These are phyloP conservation scores for Cucumis hystrix DNA, from an alignment of 306 rosid genomes.

Conservation along the genomic window DNA sequence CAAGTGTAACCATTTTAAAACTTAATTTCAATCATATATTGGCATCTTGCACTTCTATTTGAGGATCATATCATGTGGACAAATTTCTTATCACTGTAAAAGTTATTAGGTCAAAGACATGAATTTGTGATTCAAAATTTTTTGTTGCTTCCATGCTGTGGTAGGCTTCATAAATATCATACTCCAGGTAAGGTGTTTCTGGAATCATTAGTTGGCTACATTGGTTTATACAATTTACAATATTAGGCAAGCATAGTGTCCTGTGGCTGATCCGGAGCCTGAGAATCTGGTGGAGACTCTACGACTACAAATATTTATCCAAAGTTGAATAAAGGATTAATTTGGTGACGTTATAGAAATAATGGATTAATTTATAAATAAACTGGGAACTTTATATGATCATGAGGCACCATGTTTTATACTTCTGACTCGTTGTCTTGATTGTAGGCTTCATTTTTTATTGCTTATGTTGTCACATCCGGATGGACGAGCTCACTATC, in stretches of 20 bases:
- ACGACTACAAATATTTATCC: not conserved
- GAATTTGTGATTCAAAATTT: not conserved
- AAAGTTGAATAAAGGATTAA: not conserved
- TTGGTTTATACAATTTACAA: not conserved
- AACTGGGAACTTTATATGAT: not conserved
- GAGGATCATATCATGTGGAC: not conserved
- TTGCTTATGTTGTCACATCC: conserved; percentile 83
- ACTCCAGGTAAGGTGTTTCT: not conserved
- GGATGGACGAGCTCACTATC: conserved; percentile 88
- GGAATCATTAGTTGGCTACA: not conserved
- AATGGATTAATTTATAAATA: not conserved
- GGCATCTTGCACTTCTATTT: not conserved
- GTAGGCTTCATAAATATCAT: not conserved
- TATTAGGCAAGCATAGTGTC: not conserved
- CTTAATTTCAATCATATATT: not conserved
- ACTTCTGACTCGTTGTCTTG: not conserved
- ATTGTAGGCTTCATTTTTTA: conserved; percentile 80
- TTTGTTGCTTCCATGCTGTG: not conserved
- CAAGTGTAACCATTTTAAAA: not conserved
- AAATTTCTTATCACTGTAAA: not conserved
- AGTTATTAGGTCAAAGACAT: not conserved
- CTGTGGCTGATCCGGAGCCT: not conserved
- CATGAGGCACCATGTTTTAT: not conserved
- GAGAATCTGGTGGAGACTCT: not conserved
- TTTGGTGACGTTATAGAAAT: not conserved